Evolutionary conservation across 345 rosid genomes (phyloP).

Genomic region (Hibiscus trionum): DNA sequence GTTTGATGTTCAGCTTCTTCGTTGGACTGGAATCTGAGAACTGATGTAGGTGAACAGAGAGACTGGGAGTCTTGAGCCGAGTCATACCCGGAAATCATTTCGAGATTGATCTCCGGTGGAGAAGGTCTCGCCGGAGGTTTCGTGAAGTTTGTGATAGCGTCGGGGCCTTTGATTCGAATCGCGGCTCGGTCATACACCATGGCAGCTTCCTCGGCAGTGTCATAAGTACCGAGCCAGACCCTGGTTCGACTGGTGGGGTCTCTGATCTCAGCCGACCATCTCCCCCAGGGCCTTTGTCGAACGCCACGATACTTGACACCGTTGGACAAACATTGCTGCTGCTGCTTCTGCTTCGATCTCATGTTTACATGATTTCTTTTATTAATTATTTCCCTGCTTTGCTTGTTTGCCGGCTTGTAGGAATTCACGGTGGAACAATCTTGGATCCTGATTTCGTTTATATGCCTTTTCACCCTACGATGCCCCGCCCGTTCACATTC

Average conservation of each 20-base stretch:
- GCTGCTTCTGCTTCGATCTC: slow-evolving; percentile 6
- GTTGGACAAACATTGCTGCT: slow-evolving; percentile 4
- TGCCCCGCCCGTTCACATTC: slow-evolving; percentile 24
- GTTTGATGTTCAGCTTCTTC: slow-evolving; percentile 34
- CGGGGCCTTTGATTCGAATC: slow-evolving; percentile 47
- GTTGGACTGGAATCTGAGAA: slow-evolving; percentile 43
- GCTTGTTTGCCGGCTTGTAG: not conserved
- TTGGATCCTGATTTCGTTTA: slow-evolving; percentile 48
- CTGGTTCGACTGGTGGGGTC: slow-evolving; percentile 43
- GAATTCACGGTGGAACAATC: slow-evolving; percentile 7
- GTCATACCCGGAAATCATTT: slow-evolving; percentile 32
- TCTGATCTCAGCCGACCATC: slow-evolving; percentile 79
- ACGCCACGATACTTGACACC: slow-evolving; percentile 59
- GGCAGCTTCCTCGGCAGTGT: slow-evolving; percentile 80
- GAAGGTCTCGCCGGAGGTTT: slow-evolving; percentile 31
- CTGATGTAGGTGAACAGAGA: slow-evolving; percentile 70
- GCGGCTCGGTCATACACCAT: slow-evolving; percentile 64
- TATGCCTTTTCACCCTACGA: slow-evolving; percentile 42
- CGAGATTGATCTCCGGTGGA: slow-evolving; percentile 23
- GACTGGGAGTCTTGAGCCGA: slow-evolving; percentile 45
- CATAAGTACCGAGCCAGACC: slow-evolving; percentile 63
- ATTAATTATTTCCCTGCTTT: not conserved
- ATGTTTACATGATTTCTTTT: not conserved
- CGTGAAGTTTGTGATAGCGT: slow-evolving; percentile 52
- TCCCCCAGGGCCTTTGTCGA: slow-evolving; percentile 66